phyloP scores from a whole-genome alignment of 139 green algal genomes.

The Auxenochlorella pyrenoidosa region DNA sequence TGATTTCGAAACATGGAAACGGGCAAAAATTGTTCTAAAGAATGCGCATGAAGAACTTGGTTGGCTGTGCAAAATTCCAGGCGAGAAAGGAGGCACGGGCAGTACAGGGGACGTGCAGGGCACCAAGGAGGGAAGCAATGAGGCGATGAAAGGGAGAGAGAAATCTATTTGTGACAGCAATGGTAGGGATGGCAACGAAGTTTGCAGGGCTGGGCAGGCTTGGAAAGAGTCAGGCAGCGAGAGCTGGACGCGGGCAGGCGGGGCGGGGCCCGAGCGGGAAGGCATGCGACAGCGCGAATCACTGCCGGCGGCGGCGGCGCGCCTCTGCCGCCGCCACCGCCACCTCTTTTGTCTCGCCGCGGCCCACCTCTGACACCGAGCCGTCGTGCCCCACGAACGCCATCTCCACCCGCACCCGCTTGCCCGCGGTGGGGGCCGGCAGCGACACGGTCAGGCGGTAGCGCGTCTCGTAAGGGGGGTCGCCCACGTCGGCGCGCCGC shows the following conservation, averaged over 20 bases:
- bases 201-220: too few relatives aligned
- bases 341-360: too few relatives aligned
- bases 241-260: too few relatives aligned
- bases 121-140: not conserved
- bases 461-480: not conserved
- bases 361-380: not conserved
- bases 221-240: too few relatives aligned
- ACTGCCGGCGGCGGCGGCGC: too few relatives aligned
- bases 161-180: not conserved
- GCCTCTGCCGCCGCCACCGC: too few relatives aligned
- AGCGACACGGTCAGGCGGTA: not conserved
- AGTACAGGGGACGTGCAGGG: not conserved
- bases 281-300: too few relatives aligned
- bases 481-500: not conserved
- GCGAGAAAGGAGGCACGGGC: not conserved
- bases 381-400: not conserved
- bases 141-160: too few relatives aligned
- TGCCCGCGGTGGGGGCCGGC: not conserved
- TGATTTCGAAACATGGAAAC: too few relatives aligned
- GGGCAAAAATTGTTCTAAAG: too few relatives aligned
- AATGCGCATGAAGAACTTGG: not conserved
- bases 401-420: not conserved
- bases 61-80: not conserved
- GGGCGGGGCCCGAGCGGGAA: too few relatives aligned
- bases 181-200: too few relatives aligned